Evolutionary conservation across 139 green algal species (phyloP), one percentile per base, ranked within the genome.

Genomic region (Chlamydomonas schloesseri): DNA sequence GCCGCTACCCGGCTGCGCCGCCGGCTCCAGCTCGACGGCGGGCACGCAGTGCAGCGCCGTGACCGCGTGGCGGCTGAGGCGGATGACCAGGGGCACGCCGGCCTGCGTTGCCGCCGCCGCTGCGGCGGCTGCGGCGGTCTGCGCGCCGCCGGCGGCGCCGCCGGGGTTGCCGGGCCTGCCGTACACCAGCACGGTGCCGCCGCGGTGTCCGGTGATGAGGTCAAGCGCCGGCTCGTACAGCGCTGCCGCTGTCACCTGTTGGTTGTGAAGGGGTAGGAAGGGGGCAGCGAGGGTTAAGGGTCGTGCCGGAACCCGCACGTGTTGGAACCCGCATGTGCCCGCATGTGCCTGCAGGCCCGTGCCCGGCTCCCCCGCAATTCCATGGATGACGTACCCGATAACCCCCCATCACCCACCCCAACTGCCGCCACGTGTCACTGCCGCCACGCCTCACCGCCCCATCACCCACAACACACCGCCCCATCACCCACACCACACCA

Each of bases 111-210:
- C 78, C 9, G 78, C 78, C 23, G 29, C 58, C 2, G 64, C 64
- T 15, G 78, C 46, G 46, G 42, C 42, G 20, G 42, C 23, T 8
- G 78, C 42, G 46, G 76, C 29, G 60, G 28, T 47, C 24, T 46
- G 28, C 5, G 53, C 6, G 36, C 31, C 37, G 76, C 31, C 37
- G 31, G 20, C 6, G 60, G 17, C 37, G 60, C n/a, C 47, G 28
- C 36, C 37, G 31, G 60, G 33, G 13, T 53, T 29, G 26, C 47
- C 42, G 36, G 68, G 68, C 42, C 76, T 73, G 64, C 78, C 78
- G 78, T 84, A 84, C 78, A 84, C 42, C 29, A 84, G 47, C 26
- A 84, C 78, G 8, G 42, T 75, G 64, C 80, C 80, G 80, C 68
- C 50, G 47, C 47, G 53, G 81, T 87, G 81, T 13, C 81, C 81